Conservation (phyloP, 352 stramenopile genomes). For the Pythium guiyangense region DNA sequence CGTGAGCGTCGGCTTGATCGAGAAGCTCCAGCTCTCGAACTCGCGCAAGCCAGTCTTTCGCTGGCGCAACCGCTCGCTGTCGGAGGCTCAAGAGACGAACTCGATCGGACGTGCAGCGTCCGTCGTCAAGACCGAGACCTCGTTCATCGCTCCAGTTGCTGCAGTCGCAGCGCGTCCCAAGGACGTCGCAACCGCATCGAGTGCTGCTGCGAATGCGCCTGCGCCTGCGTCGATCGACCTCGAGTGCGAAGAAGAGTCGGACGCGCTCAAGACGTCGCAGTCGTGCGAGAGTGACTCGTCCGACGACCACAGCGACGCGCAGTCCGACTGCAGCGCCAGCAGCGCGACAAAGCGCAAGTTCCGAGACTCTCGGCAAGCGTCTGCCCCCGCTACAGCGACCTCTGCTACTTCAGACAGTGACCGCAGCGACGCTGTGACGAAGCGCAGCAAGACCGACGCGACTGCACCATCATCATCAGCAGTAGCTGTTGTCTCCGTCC, state of each 20-base stretch:
- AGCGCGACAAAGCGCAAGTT: constrained; percentile 35
- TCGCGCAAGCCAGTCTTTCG: constrained; percentile 82
- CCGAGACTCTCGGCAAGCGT: too few species aligned
- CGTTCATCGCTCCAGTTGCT: neutral
- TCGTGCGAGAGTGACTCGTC: constrained; percentile 62
- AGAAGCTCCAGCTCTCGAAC: constrained; percentile 84
- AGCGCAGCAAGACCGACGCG: constrained; percentile 17
- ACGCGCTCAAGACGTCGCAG: constrained; percentile 43
- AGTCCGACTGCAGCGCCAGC: constrained; percentile 36
- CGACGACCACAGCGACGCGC: constrained; percentile 51
- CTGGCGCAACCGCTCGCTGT: constrained; percentile 47
- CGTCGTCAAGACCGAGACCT: neutral
- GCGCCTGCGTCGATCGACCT: constrained; percentile 4
- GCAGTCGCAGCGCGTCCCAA: neutral
- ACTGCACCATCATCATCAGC: neutral
- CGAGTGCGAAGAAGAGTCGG: constrained; percentile 13
- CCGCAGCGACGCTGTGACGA: constrained; percentile 8
- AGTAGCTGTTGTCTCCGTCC: neutral
- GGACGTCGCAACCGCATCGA: neutral
- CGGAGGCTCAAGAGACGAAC: constrained; percentile 1
- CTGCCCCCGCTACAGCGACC: too few species aligned
- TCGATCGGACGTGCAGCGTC: too few species aligned
- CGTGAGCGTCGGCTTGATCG: constrained; percentile 88
- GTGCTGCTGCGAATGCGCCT: neutral
- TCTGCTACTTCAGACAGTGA: constrained; percentile 22